Conservation (phyloP, 371 early-diverging fungal genomes). For the Syncephalastrum sp. region DNA sequence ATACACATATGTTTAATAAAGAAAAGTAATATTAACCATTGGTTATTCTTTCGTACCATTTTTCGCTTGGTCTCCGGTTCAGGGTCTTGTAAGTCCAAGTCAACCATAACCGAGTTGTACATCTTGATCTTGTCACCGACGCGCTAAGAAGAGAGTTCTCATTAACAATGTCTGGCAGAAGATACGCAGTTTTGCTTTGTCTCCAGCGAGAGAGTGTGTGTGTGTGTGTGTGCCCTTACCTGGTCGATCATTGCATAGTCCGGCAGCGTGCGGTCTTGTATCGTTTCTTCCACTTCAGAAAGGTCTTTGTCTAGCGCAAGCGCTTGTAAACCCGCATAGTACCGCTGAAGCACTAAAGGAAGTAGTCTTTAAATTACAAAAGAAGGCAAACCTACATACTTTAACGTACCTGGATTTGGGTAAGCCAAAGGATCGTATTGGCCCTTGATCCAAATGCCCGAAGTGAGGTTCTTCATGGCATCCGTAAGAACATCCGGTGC, state of each 20-base stretch:
- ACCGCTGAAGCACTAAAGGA: slow-evolving; percentile 53
- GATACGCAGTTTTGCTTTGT: too few species aligned
- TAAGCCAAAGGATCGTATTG: slow-evolving; percentile 48
- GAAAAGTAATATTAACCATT: too few species aligned
- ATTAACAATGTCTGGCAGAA: too few species aligned
- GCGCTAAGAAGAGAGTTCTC: background rate
- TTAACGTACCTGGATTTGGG: slow-evolving; percentile 60
- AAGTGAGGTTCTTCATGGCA: slow-evolving; percentile 14
- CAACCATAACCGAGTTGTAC: background rate
- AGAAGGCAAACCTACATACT: background rate
- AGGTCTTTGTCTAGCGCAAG: slow-evolving; percentile 46
- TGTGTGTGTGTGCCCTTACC: slow-evolving; percentile 7
- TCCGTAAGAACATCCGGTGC: slow-evolving; percentile 10
- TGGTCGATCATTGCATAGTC: slow-evolving; percentile 17
- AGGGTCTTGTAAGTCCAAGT: too few species aligned
- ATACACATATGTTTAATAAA: background rate
- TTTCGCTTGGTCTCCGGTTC: too few species aligned
- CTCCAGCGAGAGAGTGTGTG: too few species aligned
- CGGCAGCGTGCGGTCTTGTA: slow-evolving; percentile 22
- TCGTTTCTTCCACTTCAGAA: slow-evolving; percentile 5
- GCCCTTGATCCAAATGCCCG: slow-evolving; percentile 38
- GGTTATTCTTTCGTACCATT: too few species aligned
- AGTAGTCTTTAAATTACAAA: too few species aligned
- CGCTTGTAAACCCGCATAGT: slow-evolving; percentile 62
- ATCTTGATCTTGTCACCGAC: slow-evolving; percentile 12